Evolutionary conservation across 2,329 filamentous ascomycete genomes (phyloP).

Genomic region (Cryphonectria japonica): DNA sequence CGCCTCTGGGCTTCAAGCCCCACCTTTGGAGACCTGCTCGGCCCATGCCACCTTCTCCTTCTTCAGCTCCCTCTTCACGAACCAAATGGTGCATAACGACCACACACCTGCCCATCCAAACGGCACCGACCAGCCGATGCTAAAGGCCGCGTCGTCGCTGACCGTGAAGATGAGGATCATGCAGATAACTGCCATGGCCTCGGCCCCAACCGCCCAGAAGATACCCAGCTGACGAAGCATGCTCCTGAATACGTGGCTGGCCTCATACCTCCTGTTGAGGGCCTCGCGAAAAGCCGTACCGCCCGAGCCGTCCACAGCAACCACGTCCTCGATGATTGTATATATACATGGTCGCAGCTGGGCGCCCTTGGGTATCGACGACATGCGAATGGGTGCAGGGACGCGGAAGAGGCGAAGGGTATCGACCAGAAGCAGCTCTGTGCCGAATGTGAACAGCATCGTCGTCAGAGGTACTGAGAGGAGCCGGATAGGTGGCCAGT

Average conservation of each 20-base stretch:
- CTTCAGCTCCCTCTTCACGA: conserved; percentile 34
- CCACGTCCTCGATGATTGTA: conserved; percentile 69
- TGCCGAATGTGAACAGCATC: conserved; percentile 53
- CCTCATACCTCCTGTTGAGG: conserved; percentile 54
- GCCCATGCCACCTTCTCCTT: conserved; percentile 36
- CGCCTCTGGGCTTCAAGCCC: background rate
- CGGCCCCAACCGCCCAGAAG: conserved; percentile 58
- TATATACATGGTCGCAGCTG: conserved; percentile 64
- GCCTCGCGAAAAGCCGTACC: conserved; percentile 57
- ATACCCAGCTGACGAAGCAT: conserved; percentile 59
- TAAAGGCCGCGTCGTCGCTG: conserved; percentile 32
- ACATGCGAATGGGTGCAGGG: conserved; percentile 64
- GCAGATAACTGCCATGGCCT: conserved; percentile 31
- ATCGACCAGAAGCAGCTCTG: conserved; percentile 46
- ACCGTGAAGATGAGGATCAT: conserved; percentile 34
- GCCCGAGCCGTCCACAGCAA: conserved; percentile 68
- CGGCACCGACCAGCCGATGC: conserved; percentile 34
- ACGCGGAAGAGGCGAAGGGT: conserved; percentile 40
- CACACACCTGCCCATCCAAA: conserved; percentile 35
- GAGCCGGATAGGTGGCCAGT: conserved; percentile 52
- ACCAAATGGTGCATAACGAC: conserved; percentile 34
- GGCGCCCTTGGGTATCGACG: conserved; percentile 63
- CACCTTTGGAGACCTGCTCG: conserved; percentile 31
- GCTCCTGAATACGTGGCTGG: conserved; percentile 56
- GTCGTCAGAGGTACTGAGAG: conserved; percentile 56